Conservation (phyloP, 257 asterid species). For the Solanum peruvianum region DNA sequence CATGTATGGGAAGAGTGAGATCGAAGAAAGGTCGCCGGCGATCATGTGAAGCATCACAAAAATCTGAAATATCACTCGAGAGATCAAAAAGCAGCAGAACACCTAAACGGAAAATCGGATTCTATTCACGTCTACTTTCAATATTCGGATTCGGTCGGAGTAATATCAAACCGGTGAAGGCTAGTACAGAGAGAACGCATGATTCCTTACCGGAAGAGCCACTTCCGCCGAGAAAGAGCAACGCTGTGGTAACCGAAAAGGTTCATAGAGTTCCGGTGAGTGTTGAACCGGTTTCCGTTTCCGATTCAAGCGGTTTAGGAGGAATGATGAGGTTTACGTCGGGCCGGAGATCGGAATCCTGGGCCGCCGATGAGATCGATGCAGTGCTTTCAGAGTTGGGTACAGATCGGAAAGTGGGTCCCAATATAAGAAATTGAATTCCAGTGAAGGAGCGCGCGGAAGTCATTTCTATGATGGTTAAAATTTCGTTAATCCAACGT, state of each 20-base stretch:
- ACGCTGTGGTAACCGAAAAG: neutral
- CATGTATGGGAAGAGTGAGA: conserved; percentile 87
- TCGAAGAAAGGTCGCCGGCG: conserved; percentile 69
- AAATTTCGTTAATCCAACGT: neutral
- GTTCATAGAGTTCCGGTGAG: conserved; percentile 14
- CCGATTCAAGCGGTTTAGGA: conserved; percentile 59
- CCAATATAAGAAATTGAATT: conserved; percentile 11
- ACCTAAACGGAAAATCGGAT: conserved; percentile 29
- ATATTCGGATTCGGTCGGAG: conserved; percentile 32
- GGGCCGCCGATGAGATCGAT: conserved; percentile 39
- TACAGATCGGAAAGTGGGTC: conserved; percentile 15
- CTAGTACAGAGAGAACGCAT: conserved; percentile 15
- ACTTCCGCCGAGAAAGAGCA: conserved; percentile 22
- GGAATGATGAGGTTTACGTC: conserved; percentile 55
- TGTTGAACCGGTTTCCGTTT: conserved; percentile 16
- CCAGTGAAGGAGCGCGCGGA: neutral
- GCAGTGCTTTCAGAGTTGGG: conserved; percentile 11
- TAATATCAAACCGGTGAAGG: conserved; percentile 9
- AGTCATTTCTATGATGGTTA: neutral
- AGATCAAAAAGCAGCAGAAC: conserved; percentile 17
- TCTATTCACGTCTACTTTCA: conserved; percentile 32
- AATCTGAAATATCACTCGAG: conserved; percentile 18
- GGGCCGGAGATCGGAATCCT: conserved; percentile 55
- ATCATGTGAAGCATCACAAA: conserved; percentile 21
- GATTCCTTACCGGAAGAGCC: conserved; percentile 22